Conservation (phyloP, 306 rosid species). For the Ormosia semicastrata region DNA sequence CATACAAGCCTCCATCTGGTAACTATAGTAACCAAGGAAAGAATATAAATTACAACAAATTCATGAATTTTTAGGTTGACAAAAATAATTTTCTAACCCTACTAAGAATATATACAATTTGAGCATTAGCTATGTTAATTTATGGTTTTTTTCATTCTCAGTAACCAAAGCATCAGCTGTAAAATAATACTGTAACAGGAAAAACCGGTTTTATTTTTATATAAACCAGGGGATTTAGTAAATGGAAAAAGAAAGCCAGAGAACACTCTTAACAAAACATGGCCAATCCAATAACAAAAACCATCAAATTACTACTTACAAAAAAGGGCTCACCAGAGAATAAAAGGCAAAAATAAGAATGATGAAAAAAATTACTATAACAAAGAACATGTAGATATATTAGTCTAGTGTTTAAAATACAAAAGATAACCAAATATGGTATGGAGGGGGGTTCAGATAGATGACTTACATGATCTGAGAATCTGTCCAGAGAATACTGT, state of each 20-base stretch:
- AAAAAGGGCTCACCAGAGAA: neutral
- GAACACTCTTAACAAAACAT: neutral
- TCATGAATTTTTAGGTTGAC: neutral
- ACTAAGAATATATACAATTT: neutral
- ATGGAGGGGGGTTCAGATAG: neutral
- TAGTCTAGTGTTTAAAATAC: neutral
- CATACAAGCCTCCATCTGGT: neutral
- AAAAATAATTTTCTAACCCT: neutral
- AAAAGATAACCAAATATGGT: conserved; percentile 28
- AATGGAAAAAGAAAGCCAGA: neutral
- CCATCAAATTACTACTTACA: neutral
- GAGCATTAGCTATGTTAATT: neutral
- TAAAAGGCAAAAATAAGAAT: neutral
- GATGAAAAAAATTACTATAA: neutral
- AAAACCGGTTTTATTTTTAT: conserved; percentile 15
- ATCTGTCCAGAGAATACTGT: conserved; percentile 85
- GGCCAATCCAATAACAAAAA: conserved; percentile 10
- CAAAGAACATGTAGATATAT: neutral
- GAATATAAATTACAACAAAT: neutral
- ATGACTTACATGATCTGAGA: conserved; percentile 77
- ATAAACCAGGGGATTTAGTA: conserved; percentile 32
- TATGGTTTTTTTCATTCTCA: neutral
- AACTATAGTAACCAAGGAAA: neutral
- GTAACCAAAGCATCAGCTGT: neutral
- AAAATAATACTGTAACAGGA: neutral